Evolutionary conservation across 2,329 filamentous ascomycete genomes (phyloP).

Genomic region (Epichloe scottii): DNA sequence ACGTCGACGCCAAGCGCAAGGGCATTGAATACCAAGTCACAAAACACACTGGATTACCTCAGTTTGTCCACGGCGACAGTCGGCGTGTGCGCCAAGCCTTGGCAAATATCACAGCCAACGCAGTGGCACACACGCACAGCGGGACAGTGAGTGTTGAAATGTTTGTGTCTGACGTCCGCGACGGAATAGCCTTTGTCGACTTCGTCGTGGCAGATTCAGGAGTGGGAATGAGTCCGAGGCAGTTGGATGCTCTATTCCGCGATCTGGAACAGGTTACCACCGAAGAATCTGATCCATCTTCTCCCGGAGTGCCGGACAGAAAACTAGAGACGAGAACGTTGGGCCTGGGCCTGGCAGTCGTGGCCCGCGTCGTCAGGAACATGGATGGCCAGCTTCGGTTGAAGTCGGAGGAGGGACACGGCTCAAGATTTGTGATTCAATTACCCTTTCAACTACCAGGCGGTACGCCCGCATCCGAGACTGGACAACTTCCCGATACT

Average conservation of each 20-base stretch:
- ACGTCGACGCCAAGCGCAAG: slow-evolving; percentile 63
- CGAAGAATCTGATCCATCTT: slow-evolving; percentile 24
- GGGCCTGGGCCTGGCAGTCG: slow-evolving; percentile 75
- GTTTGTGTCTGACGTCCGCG: slow-evolving; percentile 43
- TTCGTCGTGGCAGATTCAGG: slow-evolving; percentile 68
- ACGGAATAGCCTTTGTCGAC: slow-evolving; percentile 53
- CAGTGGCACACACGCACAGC: slow-evolving; percentile 59
- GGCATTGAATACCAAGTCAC: slow-evolving; percentile 56
- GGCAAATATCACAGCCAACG: slow-evolving; percentile 74
- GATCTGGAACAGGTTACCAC: slow-evolving; percentile 46
- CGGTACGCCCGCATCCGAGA: slow-evolving; percentile 18
- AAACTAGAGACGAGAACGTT: slow-evolving; percentile 35
- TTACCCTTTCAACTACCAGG: slow-evolving; percentile 58
- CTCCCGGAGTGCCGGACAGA: slow-evolving; percentile 16
- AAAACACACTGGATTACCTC: slow-evolving; percentile 56
- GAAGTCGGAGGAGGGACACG: slow-evolving; percentile 71
- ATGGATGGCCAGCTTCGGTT: slow-evolving; percentile 81
- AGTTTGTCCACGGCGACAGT: slow-evolving; percentile 63
- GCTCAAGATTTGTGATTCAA: slow-evolving; percentile 70
- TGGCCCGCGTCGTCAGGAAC: slow-evolving; percentile 76
- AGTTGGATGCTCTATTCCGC: slow-evolving; percentile 43
- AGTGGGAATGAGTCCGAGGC: slow-evolving; percentile 52
- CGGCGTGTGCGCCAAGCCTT: slow-evolving; percentile 71
- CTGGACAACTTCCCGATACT: slow-evolving; percentile 2
- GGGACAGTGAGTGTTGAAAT: slow-evolving; percentile 62